Evolutionary conservation across 73 alveolate species (phyloP), one percentile per base, ranked within the genome.

Genomic region (Paraurostyla sp.): DNA sequence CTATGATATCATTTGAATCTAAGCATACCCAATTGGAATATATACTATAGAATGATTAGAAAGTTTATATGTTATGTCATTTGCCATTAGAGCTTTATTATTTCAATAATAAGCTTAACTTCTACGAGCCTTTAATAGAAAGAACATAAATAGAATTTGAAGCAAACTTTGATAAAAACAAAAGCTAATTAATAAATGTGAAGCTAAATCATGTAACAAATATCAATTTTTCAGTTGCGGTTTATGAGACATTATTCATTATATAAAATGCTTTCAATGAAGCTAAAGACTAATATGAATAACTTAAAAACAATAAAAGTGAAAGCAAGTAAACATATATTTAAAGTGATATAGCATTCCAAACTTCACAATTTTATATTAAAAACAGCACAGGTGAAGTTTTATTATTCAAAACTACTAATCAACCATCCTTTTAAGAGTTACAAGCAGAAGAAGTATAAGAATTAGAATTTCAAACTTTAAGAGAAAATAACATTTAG

Each of bases 101-200:
- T 27, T 83, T 83, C 69, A 83, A 83, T 65, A 43, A 63, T 11
- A 63, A 83, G 49, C 58, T 83, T 2, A 59, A 83, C 85, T 83
- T 63, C 76, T 83, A 83, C 45, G 92, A 83, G 60, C 92, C 92
- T 11, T 83, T 83, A 15, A 27, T 83, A 9, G 92, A 83, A 36
- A 27, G 40, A 40, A 48, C 82, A 0, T 36, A 41, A 0, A 30
- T 83, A 20, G 82, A 58, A 33, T 57, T 58, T 38, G 23, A 7
- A 22, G 59, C 6, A 27, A 9, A 25, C 15, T 13, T 58, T n/a
- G 9, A 25, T 11, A 42, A 38, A 38, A 65, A 81, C 45, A 81
- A 81, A 20, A 58, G 32, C 30, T 0, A 18, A 48, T 45, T 20
- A 40, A 16, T 81, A 20, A 50, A 81, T 3, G 48, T 81, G 0